These are phyloP conservation scores for button mushroom (Agaricus bisporus) DNA, from an alignment of 768 basidiomycete genomes.

Conservation along the genomic window DNA sequence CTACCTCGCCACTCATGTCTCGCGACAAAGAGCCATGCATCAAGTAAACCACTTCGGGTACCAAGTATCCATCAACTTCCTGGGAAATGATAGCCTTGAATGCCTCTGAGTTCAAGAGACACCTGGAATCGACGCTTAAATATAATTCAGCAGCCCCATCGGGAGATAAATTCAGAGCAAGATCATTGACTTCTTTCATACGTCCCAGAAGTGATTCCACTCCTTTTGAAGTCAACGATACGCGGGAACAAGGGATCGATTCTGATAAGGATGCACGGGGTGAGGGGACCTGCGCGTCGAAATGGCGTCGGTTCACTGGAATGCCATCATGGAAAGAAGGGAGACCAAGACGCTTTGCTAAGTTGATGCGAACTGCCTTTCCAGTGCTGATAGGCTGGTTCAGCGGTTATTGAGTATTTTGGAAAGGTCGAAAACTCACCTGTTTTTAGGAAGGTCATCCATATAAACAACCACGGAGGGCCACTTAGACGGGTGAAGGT, in stretches of 20 bases:
- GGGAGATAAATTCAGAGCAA: conserved; percentile 23
- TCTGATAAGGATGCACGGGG: conserved; percentile 26
- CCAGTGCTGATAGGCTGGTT: conserved; percentile 25
- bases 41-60: conserved; percentile 31
- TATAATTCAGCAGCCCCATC: conserved; percentile 33
- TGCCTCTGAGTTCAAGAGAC: conserved; percentile 15
- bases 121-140: conserved; percentile 21
- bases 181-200: conserved; percentile 26
- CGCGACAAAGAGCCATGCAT: conserved; percentile 20
- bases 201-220: conserved; percentile 22
- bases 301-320: conserved; percentile 32
- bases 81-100: conserved; percentile 17
- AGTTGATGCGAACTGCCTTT: conserved; percentile 40
- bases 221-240: conserved; percentile 21
- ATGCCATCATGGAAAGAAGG: conserved; percentile 27
- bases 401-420: background rate
- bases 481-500: conserved; percentile 45
- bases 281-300: conserved; percentile 29
- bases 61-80: conserved; percentile 31
- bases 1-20: conserved; percentile 18
- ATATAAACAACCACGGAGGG: conserved; percentile 43
- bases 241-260: conserved; percentile 30
- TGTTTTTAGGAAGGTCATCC: conserved; percentile 41
- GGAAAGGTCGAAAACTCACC: conserved; percentile 13
- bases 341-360: conserved; percentile 35